phyloP scores from a whole-genome alignment of 179 eudicot species.

The Amaranthus tricolor region DNA sequence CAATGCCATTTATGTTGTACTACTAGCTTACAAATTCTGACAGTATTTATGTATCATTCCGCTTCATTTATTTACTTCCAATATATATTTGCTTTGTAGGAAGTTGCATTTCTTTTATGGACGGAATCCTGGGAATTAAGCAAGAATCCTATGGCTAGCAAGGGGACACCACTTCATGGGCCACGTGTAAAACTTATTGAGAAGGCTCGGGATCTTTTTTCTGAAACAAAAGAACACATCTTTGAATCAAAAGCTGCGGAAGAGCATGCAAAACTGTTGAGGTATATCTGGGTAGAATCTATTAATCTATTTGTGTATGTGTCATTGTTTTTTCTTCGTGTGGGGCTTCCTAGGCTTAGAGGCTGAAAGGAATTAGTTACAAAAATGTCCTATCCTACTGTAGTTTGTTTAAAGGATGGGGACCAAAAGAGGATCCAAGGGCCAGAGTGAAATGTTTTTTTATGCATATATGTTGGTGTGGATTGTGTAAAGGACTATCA shows the following conservation, averaged over 20 bases:
- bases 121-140: constrained; percentile 87
- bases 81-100: constrained; percentile 44
- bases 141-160: constrained; percentile 94
- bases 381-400: neutral
- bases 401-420: neutral
- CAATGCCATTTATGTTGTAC: neutral
- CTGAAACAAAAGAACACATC: constrained; percentile 82
- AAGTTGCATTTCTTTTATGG: constrained; percentile 88
- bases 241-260: constrained; percentile 97
- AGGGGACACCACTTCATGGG: constrained; percentile 84
- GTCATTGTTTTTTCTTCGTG: neutral
- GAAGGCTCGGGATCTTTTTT: constrained; percentile 74
- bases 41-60: neutral
- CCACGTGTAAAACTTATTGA: constrained; percentile 91
- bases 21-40: neutral
- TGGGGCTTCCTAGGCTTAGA: neutral
- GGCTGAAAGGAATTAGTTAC: neutral
- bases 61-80: neutral
- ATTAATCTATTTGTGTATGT: neutral
- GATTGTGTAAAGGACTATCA: neutral
- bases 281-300: constrained; percentile 33
- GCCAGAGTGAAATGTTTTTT: neutral
- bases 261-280: constrained; percentile 91
- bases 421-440: too few species aligned
- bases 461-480: neutral